Percentiles rank a stretch among this genome's conserved stretches.
These are phyloP conservation scores for Tilletiopsis washingtonensis DNA, from an alignment of 1,284 basidiomycete genomes.

Conservation along the genomic window DNA sequence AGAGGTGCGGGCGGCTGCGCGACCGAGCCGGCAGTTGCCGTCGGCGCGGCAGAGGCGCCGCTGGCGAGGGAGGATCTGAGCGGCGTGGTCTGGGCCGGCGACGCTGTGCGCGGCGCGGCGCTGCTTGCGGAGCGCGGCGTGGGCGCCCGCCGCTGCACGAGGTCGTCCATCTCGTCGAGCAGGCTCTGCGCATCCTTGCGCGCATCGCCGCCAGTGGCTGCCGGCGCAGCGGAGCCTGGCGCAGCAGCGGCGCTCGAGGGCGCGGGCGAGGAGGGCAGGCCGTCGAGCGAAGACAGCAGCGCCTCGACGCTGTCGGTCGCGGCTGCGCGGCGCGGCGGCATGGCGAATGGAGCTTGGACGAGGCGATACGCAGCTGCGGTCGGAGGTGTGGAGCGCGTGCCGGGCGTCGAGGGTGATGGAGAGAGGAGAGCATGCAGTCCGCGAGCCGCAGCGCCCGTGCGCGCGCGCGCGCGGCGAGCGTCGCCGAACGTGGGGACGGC, in stretches of 20 bases:
- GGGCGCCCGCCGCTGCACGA: slow-evolving; percentile 32
- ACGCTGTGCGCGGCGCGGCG: not conserved
- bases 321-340: not conserved
- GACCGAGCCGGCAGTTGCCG: not conserved
- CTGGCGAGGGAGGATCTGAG: not conserved
- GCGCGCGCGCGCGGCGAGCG: no score
- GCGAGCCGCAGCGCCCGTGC: no score
- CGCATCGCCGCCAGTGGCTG: slow-evolving; percentile 4
- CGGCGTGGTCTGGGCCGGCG: not conserved
- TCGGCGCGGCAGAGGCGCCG: not conserved
- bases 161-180: slow-evolving; percentile 42
- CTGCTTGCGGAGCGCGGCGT: not conserved
- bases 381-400: no score
- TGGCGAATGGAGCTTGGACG: no score
- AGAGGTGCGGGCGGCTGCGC: not conserved
- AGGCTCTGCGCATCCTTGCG: slow-evolving; percentile 40
- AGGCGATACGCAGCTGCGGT: no score
- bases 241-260: slow-evolving; percentile 9
- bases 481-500: no score
- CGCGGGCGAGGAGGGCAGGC: slow-evolving; percentile 15
- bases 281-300: slow-evolving; percentile 43
- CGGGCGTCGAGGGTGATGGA: no score
- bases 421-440: no score
- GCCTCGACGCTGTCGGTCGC: slow-evolving; percentile 28
- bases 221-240: slow-evolving; percentile 6